Evolutionary conservation across 805 yeast species (phyloP).

Genomic region (Debaryomyces hansenii): DNA sequence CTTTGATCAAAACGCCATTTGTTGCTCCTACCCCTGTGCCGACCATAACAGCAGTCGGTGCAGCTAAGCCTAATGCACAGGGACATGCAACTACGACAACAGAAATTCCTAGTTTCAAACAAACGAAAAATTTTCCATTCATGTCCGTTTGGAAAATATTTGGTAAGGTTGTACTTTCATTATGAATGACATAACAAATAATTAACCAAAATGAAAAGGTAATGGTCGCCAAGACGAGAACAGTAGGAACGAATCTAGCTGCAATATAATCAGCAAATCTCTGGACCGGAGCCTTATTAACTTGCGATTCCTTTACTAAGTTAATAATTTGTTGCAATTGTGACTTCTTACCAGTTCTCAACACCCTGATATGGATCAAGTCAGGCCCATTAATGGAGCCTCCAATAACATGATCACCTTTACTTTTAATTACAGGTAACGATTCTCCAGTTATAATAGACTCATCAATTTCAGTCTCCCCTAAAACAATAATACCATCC

Average conservation of each 20-base stretch:
- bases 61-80: slow-evolving; percentile 95
- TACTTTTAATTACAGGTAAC: slow-evolving; percentile 61
- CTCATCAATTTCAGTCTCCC: slow-evolving; percentile 85
- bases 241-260: slow-evolving; percentile 78
- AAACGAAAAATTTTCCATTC: slow-evolving; percentile 62
- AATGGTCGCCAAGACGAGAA: slow-evolving; percentile 56
- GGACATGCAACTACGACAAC: slow-evolving; percentile 99
- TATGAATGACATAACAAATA: slow-evolving; percentile 22
- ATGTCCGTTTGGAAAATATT: slow-evolving; percentile 42
- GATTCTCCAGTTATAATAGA: slow-evolving; percentile 92
- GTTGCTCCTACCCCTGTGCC: slow-evolving; percentile 96
- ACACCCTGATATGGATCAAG: slow-evolving; percentile 64
- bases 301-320: slow-evolving; percentile 86
- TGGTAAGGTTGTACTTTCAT: slow-evolving; percentile 36
- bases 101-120: slow-evolving; percentile 79
- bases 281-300: slow-evolving; percentile 87
- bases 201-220: slow-evolving; percentile 57
- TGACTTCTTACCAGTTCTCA: slow-evolving; percentile 77
- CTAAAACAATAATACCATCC: slow-evolving; percentile 79
- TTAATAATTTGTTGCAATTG: slow-evolving; percentile 84
- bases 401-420: slow-evolving; percentile 71
- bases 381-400: slow-evolving; percentile 89
- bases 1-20: slow-evolving; percentile 87
- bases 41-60: slow-evolving; percentile 99
- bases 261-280: slow-evolving; percentile 84